Evolutionary conservation across 1,139 yeast species (phyloP).

Genomic region (Kurtzmaniella quercitrusa): DNA sequence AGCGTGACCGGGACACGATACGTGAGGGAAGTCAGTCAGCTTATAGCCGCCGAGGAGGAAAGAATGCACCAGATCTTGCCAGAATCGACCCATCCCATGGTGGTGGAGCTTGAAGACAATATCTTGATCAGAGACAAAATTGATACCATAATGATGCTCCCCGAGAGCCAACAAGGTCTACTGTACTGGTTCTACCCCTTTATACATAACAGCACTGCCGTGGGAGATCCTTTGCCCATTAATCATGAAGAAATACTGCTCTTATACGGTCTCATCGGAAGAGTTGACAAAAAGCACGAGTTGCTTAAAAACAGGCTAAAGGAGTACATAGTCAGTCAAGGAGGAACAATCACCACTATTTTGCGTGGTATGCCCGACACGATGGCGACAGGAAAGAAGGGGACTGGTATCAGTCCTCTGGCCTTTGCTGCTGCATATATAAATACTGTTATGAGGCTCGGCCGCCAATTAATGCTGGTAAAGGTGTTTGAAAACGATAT

Average conservation of each 20-base stretch:
- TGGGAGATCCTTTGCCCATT: neutral
- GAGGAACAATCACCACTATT: slow-evolving; percentile 24
- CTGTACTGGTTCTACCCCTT: slow-evolving; percentile 47
- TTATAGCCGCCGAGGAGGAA: slow-evolving; percentile 55
- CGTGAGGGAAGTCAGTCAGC: slow-evolving; percentile 45
- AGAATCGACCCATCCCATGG: slow-evolving; percentile 46
- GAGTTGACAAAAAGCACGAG: slow-evolving; percentile 52
- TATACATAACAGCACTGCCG: slow-evolving; percentile 7
- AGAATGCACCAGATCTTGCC: slow-evolving; percentile 57
- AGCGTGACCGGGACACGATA: slow-evolving; percentile 47
- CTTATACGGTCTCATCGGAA: slow-evolving; percentile 46
- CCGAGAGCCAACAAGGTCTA: slow-evolving; percentile 51
- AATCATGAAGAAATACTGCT: slow-evolving; percentile 32
- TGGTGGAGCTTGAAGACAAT: slow-evolving; percentile 54
- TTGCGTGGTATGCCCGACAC: slow-evolving; percentile 20
- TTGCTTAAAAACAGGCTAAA: slow-evolving; percentile 49
- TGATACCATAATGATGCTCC: slow-evolving; percentile 41
- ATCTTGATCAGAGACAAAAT: slow-evolving; percentile 61
- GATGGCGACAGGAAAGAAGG: slow-evolving; percentile 9
- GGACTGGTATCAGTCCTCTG: slow-evolving; percentile 28
- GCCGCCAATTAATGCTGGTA: slow-evolving; percentile 50
- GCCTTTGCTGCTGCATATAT: slow-evolving; percentile 70
- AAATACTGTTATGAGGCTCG: slow-evolving; percentile 50
- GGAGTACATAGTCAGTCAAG: slow-evolving; percentile 42
- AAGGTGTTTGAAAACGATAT: slow-evolving; percentile 48